A percentile compares a stretch with the other conserved stretches of the same genome.
Conservation (phyloP, 139 green algal genomes). For the Chlamydomonas asymmetrica region DNA sequence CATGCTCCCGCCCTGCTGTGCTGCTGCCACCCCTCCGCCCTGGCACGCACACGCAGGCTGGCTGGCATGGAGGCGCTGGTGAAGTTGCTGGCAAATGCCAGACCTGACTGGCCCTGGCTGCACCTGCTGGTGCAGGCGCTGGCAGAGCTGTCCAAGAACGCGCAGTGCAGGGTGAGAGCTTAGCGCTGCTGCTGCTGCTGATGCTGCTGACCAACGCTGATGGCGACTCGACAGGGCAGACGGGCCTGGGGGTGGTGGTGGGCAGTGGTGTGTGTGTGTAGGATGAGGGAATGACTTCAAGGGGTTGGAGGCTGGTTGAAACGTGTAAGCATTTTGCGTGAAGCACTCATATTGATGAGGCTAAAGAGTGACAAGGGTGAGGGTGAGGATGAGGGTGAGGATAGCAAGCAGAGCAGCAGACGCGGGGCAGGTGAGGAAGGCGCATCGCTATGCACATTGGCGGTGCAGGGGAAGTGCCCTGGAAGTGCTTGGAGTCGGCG, state of each 20-base stretch:
- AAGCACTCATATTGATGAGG: background rate
- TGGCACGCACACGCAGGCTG: background rate
- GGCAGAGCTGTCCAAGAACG: slow-evolving; percentile 22
- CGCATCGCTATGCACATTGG: no score
- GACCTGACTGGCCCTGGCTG: slow-evolving; percentile 21
- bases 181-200: background rate
- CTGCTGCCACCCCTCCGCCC: no score
- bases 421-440: no score
- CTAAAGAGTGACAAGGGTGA: background rate
- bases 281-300: background rate
- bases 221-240: background rate
- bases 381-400: no score
- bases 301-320: background rate
- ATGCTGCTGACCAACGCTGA: background rate
- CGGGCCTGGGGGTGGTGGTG: background rate
- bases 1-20: background rate
- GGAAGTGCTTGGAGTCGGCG: no score
- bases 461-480: no score
- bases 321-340: background rate
- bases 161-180: slow-evolving; percentile 9
- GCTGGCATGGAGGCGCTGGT: slow-evolving; percentile 42
- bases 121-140: slow-evolving; percentile 25
- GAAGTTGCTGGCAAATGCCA: slow-evolving; percentile 17
- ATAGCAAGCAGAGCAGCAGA: no score
- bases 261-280: background rate